Evolutionary conservation across 495 filamentous ascomycete species (phyloP), one percentile per base, ranked within the genome.

Genomic region (Annulohypoxylon nitens): DNA sequence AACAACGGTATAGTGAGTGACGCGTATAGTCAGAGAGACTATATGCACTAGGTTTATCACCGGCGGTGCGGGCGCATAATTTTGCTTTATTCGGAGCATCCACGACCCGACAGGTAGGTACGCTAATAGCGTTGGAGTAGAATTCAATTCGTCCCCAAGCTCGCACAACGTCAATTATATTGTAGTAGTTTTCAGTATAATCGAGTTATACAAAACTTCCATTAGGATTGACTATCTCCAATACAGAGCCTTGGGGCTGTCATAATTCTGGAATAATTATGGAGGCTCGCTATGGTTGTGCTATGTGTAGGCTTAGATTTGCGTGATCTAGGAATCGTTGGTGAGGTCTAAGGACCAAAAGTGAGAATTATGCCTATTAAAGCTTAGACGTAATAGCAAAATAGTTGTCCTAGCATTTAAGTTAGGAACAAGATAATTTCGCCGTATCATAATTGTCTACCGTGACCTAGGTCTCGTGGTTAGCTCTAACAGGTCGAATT

Each of bases 391-490:
- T 26, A n/a, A 58, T 23, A 23, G 20, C 20, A 66, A 18, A 48
- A 66, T 2, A 30, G 36, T 55, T 50, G 55, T 41, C 30, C 57
- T 41, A 57, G 62, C 62, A 59, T 58, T 34, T 70, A 53, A n/a
- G 54, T 45, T 33, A 59, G 57, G 23, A 47, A 66, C 23, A 66
- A 26, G 33, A 53, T 64, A 55, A 34, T 61, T 59, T 41, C 25
- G 53, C 57, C 65, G 53, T 60, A 70, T 70, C 58, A 41, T 36
- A 59, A 63, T 63, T 63, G 53, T 70, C 47, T 61, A 30, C 55
- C 67, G 71, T 54, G 69, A 67, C 67, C 47, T 54, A 43, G 26
- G 55, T 37, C 62, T 59, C 67, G 67, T 74, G 58, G 67, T 64
- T 58, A 47, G 59, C 48, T 53, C 39, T 69, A 58, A 70, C 47